phyloP scores from a whole-genome alignment of 345 rosid species.

The Excoecaria agallocha region DNA sequence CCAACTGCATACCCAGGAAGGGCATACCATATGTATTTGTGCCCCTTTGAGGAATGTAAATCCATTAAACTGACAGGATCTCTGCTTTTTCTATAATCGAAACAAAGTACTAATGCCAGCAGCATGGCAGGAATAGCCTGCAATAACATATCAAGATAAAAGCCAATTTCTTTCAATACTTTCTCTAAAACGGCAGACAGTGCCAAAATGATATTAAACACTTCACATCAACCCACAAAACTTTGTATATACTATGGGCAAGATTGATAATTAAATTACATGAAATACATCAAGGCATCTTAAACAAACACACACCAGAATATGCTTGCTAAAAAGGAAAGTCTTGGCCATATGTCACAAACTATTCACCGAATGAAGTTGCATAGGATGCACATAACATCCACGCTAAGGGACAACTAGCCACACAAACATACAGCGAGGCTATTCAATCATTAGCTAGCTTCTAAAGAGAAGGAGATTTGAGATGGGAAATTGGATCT shows the following conservation, averaged over 20 bases:
- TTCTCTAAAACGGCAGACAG: neutral
- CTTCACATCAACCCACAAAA: neutral
- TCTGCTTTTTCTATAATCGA: conserved; percentile 80
- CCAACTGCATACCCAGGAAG: conserved; percentile 90
- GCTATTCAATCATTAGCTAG: neutral
- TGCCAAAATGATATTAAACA: neutral
- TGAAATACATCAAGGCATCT: neutral
- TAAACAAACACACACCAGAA: neutral
- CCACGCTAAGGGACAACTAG: neutral
- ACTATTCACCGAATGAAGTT: neutral
- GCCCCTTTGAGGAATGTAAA: conserved; percentile 67
- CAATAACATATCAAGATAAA: conserved; percentile 19
- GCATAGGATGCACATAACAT: neutral
- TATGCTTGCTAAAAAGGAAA: neutral
- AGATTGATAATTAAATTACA: neutral
- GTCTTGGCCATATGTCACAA: neutral
- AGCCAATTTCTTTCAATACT: neutral
- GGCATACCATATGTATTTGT: conserved; percentile 84
- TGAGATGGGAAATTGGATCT: neutral
- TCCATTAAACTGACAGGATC: conserved; percentile 68
- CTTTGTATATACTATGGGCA: neutral
- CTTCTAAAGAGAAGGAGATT: neutral
- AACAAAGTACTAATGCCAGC: conserved; percentile 78
- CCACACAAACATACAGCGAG: neutral
- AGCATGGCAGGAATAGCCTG: conserved; percentile 99